A percentile compares a stretch with the other conserved stretches of the same genome.
phyloP scores from a whole-genome alignment of 805 yeast genomes.

The Vanderwaltozyma polyspora region DNA sequence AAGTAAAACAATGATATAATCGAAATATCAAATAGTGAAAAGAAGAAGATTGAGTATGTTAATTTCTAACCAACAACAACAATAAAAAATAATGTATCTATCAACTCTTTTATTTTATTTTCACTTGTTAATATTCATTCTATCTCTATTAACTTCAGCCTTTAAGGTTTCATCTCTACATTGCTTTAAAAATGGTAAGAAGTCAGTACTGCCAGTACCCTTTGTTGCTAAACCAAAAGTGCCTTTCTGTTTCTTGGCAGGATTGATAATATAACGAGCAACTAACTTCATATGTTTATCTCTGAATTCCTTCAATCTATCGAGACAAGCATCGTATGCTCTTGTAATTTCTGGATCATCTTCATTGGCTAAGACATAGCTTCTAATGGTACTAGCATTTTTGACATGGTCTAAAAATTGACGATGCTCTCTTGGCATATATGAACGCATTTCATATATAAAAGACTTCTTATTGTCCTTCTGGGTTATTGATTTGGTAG shows the following conservation, averaged over 20 bases:
- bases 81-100: too few relatives aligned
- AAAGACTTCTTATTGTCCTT: conserved; percentile 39
- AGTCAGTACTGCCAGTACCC: conserved; percentile 92
- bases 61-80: too few relatives aligned
- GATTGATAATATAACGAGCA: conserved; percentile 73
- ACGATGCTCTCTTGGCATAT: conserved; percentile 85
- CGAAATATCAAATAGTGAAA: too few relatives aligned
- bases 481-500: too few relatives aligned
- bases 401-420: conserved; percentile 57
- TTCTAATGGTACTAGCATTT: conserved; percentile 47
- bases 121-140: too few relatives aligned
- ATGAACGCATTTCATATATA: conserved; percentile 71
- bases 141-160: too few relatives aligned
- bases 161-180: conserved; percentile 77
- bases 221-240: conserved; percentile 1
- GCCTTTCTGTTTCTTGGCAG: conserved; percentile 42
- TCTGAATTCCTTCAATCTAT: conserved; percentile 78
- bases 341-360: conserved; percentile 45
- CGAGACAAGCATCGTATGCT: conserved; percentile 80
- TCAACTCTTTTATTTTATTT: too few relatives aligned
- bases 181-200: conserved; percentile 85
- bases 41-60: too few relatives aligned
- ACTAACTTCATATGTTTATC: conserved; percentile 91
- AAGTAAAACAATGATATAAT: too few relatives aligned
- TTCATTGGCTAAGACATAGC: conserved; percentile 42